These are phyloP conservation scores for Punica granatum DNA, from an alignment of 345 rosid species.

Conservation along the genomic window DNA sequence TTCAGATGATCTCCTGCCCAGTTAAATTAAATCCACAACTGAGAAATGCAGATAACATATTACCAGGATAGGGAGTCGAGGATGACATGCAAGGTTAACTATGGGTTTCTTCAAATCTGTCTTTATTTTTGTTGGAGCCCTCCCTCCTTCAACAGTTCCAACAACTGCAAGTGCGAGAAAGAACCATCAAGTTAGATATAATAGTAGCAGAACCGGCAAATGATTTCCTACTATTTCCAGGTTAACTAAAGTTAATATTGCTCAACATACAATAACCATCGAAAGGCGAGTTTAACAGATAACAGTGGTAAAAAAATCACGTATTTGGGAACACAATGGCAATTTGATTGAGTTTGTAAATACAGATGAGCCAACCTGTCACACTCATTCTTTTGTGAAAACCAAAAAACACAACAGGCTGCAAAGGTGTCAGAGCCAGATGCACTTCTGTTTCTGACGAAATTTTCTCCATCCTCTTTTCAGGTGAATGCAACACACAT, in stretches of 20 bases:
- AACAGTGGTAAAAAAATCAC: not conserved
- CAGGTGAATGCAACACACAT: slow-evolving; percentile 91
- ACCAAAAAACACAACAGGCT: slow-evolving; percentile 93
- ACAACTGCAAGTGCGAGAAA: slow-evolving; percentile 52
- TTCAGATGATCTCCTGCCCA: slow-evolving; percentile 1
- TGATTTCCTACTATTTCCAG: not conserved
- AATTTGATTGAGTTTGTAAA: not conserved
- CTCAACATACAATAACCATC: not conserved
- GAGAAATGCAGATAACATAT: slow-evolving; percentile 11
- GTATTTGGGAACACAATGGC: not conserved
- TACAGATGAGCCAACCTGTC: slow-evolving; percentile 48
- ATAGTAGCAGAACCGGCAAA: not conserved
- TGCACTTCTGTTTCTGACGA: slow-evolving; percentile 79
- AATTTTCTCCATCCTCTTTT: slow-evolving; percentile 72
- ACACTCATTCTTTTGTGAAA: slow-evolving; percentile 92
- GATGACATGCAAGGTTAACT: slow-evolving; percentile 94
- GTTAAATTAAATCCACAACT: not conserved
- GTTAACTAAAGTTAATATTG: not conserved
- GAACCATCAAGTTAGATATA: slow-evolving; percentile 10
- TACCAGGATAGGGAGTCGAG: slow-evolving; percentile 97
- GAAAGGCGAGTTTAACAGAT: not conserved
- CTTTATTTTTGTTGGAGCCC: slow-evolving; percentile 90
- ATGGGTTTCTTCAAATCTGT: slow-evolving; percentile 93
- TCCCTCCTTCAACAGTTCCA: slow-evolving; percentile 96
- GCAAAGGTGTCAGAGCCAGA: slow-evolving; percentile 93